These are phyloP conservation scores for Bipolaris zeicola DNA, from an alignment of 2,329 filamentous ascomycete genomes.

Conservation along the genomic window DNA sequence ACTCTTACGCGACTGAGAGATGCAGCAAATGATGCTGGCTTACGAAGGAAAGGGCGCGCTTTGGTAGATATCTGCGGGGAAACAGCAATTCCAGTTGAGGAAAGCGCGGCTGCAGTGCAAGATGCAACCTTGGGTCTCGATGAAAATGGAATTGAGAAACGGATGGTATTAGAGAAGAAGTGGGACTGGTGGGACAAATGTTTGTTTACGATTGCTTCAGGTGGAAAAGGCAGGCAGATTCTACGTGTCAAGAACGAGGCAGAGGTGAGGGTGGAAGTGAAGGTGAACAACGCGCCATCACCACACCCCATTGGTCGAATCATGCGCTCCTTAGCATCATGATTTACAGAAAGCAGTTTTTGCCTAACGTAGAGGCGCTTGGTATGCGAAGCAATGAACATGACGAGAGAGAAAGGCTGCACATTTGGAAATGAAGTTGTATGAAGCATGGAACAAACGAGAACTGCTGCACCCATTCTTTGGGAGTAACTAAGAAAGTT, in stretches of 20 bases:
- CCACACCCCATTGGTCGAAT: neutral
- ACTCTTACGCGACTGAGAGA: conserved; percentile 1
- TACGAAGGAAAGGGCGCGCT: conserved; percentile 6
- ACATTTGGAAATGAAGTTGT: neutral
- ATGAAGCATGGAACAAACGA: neutral
- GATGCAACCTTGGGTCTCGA: neutral
- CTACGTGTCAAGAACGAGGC: conserved; percentile 4
- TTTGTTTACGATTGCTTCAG: conserved; percentile 3
- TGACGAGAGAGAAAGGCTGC: neutral
- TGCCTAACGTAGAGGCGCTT: neutral
- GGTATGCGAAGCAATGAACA: neutral
- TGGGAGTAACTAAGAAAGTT: neutral
- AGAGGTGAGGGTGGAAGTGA: conserved; percentile 25
- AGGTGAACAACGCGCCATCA: conserved; percentile 2
- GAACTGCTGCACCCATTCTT: neutral
- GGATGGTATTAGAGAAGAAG: neutral
- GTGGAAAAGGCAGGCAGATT: conserved; percentile 8
- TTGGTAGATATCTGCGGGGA: neutral
- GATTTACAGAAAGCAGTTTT: neutral
- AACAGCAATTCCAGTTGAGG: conserved; percentile 1
- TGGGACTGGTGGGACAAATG: conserved; percentile 1
- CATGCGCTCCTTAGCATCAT: neutral
- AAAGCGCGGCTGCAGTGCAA: neutral
- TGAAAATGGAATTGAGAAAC: neutral
- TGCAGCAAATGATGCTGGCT: neutral